Evolutionary conservation across 768 basidiomycete species (phyloP), one percentile per base, ranked within the genome.

Genomic region (Mycena rosella): DNA sequence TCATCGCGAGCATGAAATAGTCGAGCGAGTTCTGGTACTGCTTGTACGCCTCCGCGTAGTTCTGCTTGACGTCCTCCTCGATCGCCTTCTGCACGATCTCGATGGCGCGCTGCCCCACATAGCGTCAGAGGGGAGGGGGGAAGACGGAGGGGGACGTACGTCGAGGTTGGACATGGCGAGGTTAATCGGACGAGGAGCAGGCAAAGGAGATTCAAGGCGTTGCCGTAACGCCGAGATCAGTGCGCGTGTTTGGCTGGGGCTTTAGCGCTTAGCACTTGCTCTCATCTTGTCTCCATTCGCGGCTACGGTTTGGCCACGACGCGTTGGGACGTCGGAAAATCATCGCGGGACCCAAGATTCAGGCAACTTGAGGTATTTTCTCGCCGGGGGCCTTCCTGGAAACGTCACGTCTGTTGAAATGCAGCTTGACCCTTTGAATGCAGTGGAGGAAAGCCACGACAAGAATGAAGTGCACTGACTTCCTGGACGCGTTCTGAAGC

Each of bases 1-100:
- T 96, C 77, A 95, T 84, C 11, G 96, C 96, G 71, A 98, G 93
- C 93, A 98, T 95, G 79, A 99, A 99, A 78, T 97, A 99, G 77
- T 99, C 98, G 66, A 99, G 87, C 1, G 95, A 87, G 85, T 98
- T 97, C 84, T 93, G 91, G 81, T 98, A 98, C 71, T 90, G 88
- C 82, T 94, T 96, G 88, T 95, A 97, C 22, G 96, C 96, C 74
- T 96, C 96, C 8, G 88, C 83, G 82, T 98, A 99, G 80, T 98
- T 95, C 79, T 93, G 91, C 78, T 96, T 96, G 68, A 87, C 86
- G 81, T 99, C 98, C 69, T 94, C 92, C 63, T 96, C 96, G 74
- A 97, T 96, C 63, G 96, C 96, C 70, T 89, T 88, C 81, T 96
- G 94, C 27, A 98, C 95, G 63, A 98, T 89, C 74, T 95, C 94